phyloP scores from a whole-genome alignment of 257 asterid genomes.

The Nicotiana attenuata region DNA sequence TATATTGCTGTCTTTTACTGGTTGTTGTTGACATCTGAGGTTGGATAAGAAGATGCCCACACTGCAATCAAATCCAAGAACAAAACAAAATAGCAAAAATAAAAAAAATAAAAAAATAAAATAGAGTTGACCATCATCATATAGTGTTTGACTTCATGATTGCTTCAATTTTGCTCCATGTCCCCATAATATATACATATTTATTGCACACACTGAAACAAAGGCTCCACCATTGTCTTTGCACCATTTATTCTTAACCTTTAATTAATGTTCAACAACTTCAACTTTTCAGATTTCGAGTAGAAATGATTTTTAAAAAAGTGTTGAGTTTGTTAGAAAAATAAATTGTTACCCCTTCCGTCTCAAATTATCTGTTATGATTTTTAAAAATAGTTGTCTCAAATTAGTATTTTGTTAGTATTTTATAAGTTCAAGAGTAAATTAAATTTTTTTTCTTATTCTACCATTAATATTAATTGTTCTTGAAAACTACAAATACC shows the following conservation, averaged over 20 bases:
- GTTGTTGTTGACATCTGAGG: constrained; percentile 10
- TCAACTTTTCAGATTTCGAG: not conserved
- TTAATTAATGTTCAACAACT: not conserved
- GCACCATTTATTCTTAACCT: not conserved
- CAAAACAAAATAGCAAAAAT: not conserved
- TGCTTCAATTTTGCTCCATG: constrained; percentile 1
- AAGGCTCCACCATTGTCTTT: not conserved
- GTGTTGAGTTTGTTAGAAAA: too few species aligned
- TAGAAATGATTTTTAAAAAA: not conserved
- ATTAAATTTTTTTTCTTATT: too few species aligned
- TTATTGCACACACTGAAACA: not conserved
- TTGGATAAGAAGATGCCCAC: not conserved
- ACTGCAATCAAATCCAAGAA: not conserved
- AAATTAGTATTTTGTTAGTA: too few species aligned
- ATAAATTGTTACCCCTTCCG: too few species aligned
- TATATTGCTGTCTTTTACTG: constrained; percentile 6
- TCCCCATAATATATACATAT: not conserved
- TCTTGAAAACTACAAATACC: too few species aligned
- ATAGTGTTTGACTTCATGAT: constrained; percentile 19
- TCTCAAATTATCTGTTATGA: too few species aligned
- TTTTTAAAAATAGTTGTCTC: too few species aligned
- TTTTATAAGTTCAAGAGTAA: too few species aligned
- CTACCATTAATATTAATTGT: too few species aligned
- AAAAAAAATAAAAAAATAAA: not conserved
- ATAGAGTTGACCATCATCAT: constrained; percentile 11